Evolutionary conservation across 1,284 basidiomycete genomes (phyloP).

Genomic region (Inonotus obliquus): DNA sequence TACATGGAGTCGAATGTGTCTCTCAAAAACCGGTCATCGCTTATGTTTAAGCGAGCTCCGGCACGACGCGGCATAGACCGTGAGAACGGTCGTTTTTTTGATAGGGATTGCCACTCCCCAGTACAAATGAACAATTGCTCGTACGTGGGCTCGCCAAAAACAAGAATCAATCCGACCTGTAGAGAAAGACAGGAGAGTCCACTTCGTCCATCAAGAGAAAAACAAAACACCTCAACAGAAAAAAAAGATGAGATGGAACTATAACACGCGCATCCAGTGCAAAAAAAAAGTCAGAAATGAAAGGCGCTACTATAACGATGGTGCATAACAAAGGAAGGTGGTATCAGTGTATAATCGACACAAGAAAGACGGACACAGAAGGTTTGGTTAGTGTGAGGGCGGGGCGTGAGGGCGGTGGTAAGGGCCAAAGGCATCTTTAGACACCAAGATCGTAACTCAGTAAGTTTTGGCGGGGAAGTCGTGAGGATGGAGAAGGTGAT

Average conservation of each 20-base stretch:
- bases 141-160: too few relatives aligned
- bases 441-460: not conserved
- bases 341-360: constrained; percentile 7
- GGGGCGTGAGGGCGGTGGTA: not conserved
- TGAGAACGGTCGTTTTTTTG: too few relatives aligned
- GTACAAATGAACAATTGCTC: not conserved
- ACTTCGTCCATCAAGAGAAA: not conserved
- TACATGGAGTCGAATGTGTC: too few relatives aligned
- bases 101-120: too few relatives aligned
- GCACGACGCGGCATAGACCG: too few relatives aligned
- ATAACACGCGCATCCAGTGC: constrained; percentile 14
- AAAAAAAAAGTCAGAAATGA: not conserved
- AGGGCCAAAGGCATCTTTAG: not conserved
- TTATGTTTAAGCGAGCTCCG: too few relatives aligned
- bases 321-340: constrained; percentile 9
- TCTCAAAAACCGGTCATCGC: too few relatives aligned
- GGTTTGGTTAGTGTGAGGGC: not conserved
- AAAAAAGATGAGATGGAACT: not conserved
- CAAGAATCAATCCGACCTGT: not conserved
- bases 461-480: not conserved
- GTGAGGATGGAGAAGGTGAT: not conserved
- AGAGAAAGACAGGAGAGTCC: not conserved
- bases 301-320: not conserved
- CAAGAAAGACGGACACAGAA: not conserved
- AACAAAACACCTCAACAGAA: not conserved